phyloP scores from a whole-genome alignment of 768 basidiomycete genomes.

The Termitomyces sp. region DNA sequence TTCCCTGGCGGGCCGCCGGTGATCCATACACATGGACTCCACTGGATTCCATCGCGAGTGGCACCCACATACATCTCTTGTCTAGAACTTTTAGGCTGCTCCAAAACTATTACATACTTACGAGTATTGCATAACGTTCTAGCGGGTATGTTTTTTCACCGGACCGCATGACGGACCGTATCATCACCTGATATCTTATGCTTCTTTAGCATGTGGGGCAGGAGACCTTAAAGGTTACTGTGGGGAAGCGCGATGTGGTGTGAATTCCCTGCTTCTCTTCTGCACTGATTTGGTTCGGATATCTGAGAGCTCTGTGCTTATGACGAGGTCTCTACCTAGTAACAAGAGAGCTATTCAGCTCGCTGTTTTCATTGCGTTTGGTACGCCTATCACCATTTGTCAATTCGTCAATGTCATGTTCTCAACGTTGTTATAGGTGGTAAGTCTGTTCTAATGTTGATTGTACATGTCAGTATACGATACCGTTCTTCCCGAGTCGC shows the following conservation, averaged over 20 bases:
- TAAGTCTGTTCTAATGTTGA: background rate
- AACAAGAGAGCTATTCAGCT: conserved; percentile 59
- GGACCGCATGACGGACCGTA: conserved; percentile 17
- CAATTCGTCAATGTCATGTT: background rate
- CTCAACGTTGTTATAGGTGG: conserved; percentile 11
- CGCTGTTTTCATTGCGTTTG: conserved; percentile 70
- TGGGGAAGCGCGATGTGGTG: background rate
- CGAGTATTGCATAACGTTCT: background rate
- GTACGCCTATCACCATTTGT: conserved; percentile 29
- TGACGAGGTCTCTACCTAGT: conserved; percentile 46
- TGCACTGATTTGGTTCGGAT: conserved; percentile 9
- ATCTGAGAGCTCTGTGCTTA: conserved; percentile 5
- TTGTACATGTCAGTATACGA: background rate
- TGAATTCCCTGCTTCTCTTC: conserved; percentile 18
- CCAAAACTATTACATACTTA: background rate
- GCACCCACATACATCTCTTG: background rate
- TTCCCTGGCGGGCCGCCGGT: background rate
- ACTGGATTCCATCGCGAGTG: background rate
- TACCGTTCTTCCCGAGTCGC: background rate
- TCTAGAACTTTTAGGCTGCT: background rate
- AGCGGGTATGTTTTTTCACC: background rate
- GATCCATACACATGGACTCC: background rate
- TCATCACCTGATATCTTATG: conserved; percentile 14
- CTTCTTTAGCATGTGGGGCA: conserved; percentile 7
- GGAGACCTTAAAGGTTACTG: conserved; percentile 10